phyloP scores from a whole-genome alignment of 768 basidiomycete species.

The Jaapia argillacea region DNA sequence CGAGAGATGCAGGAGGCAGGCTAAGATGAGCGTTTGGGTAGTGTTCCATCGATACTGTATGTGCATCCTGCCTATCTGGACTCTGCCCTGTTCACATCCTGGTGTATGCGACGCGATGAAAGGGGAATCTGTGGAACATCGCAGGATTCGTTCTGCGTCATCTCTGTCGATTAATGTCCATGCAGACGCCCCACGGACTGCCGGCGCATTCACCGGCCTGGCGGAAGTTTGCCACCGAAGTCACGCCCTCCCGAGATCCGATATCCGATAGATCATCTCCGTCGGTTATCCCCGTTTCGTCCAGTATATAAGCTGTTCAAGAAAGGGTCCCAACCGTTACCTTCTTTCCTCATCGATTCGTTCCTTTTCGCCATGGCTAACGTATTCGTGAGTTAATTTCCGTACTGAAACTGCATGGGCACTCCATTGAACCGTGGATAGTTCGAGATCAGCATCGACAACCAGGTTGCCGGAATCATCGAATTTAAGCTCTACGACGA shows the following conservation, averaged over 20 bases:
- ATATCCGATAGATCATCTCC: slow-evolving; percentile 2
- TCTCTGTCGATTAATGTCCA: too few relatives aligned
- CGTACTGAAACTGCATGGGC: not conserved
- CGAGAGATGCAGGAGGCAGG: too few relatives aligned
- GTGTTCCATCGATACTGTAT: too few relatives aligned
- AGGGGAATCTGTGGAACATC: too few relatives aligned
- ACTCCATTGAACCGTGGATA: slow-evolving; percentile 14
- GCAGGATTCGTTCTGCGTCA: too few relatives aligned
- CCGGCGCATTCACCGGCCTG: not conserved
- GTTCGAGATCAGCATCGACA: slow-evolving; percentile 58
- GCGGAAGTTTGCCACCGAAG: not conserved
- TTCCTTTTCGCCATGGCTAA: slow-evolving; percentile 20
- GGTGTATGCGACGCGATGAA: too few relatives aligned
- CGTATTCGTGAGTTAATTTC: slow-evolving; percentile 26
- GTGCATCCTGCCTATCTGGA: too few relatives aligned
- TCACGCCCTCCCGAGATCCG: not conserved
- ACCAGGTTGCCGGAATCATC: slow-evolving; percentile 39
- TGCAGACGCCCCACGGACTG: not conserved
- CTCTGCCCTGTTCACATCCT: too few relatives aligned
- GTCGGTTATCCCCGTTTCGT: not conserved
- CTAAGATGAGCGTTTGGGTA: too few relatives aligned
- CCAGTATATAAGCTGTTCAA: too few relatives aligned
- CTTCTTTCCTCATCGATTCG: not conserved
- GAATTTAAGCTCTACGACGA: slow-evolving; percentile 82
- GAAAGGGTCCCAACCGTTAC: not conserved